Base-by-base conservation (phyloP, 2,329 filamentous ascomycete species). In the Pyrenophora graminea region DNA sequence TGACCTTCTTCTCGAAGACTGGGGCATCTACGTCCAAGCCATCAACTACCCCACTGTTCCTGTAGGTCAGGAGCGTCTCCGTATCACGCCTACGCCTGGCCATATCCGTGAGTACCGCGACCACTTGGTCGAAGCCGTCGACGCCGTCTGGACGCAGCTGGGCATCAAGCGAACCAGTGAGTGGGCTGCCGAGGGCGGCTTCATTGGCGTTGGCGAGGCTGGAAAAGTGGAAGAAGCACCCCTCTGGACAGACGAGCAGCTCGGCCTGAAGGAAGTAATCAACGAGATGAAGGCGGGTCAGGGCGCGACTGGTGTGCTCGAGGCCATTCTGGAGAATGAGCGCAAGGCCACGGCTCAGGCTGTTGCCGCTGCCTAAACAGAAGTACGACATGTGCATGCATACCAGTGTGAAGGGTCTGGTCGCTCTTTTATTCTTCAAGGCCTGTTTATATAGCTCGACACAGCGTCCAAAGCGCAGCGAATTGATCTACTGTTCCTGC, bases 11-110 rank as follows among this genome's bases (percentile, higher is more conserved):
- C 83, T 99, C 12, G 86, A 89, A 62, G 88, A 96, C 62, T 89
- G 96, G 79, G 85, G 86, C 55, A 97, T 99, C 71, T 99, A 99
- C 72, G 94, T 99, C 21, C 94, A 99, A 77, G 91, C 91, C 48
- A 97, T 99, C 82, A 99, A 99, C 79, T 97, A 97, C 77, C 94
- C 94, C 2, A 99, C 94, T 44, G 94, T 99, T 2, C 94, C 94
- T 2, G 91, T 96, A 6, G 94, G 94, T n/a, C 92, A 99, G 79
- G 94, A 99, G 76, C 87, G 94, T 51, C 87, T 99, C 49, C 89
- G 94, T 61, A 91, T 99, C 74, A 99, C 94, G 1, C 94, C 94
- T 0, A 99, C 94, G 1, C 94, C 94, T 0, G 94, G 94, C 37
- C 94, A 99, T 74, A 85, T 84, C 48, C 88, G 88, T 76, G 85